Conservation (phyloP, 73 alveolate genomes). For the Effrenium voratum region DNA sequence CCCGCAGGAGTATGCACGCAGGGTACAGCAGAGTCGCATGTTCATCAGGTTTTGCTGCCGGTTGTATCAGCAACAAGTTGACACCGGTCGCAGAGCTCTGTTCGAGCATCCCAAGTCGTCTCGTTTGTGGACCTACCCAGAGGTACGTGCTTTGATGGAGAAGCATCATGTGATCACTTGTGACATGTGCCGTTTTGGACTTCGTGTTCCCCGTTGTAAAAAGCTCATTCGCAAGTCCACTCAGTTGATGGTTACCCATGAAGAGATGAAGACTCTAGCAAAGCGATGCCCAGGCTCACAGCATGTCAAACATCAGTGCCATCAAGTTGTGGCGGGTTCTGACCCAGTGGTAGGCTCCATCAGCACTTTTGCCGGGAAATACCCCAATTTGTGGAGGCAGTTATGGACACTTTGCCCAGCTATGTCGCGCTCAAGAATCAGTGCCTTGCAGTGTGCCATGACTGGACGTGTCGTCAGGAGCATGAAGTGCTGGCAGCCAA, state of each 20-base stretch:
- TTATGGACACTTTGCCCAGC: background rate
- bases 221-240: background rate
- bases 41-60: background rate
- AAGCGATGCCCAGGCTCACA: background rate
- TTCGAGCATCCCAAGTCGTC: background rate
- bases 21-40: background rate
- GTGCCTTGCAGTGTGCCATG: background rate
- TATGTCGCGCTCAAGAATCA: background rate
- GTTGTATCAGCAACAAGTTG: background rate
- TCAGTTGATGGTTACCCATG: background rate
- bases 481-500: background rate
- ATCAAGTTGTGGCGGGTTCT: background rate
- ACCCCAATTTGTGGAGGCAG: background rate
- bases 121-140: background rate
- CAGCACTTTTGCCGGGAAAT: background rate
- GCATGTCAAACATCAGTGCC: background rate
- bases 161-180: too few species aligned
- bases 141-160: background rate
- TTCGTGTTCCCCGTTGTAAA: background rate
- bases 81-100: background rate
- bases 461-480: background rate
- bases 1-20: background rate
- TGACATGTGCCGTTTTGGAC: constrained; percentile 26
- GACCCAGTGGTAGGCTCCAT: background rate
- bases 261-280: background rate